These are phyloP conservation scores for Mortierella sp. DNA, from an alignment of 371 early-diverging fungal species.

Conservation along the genomic window DNA sequence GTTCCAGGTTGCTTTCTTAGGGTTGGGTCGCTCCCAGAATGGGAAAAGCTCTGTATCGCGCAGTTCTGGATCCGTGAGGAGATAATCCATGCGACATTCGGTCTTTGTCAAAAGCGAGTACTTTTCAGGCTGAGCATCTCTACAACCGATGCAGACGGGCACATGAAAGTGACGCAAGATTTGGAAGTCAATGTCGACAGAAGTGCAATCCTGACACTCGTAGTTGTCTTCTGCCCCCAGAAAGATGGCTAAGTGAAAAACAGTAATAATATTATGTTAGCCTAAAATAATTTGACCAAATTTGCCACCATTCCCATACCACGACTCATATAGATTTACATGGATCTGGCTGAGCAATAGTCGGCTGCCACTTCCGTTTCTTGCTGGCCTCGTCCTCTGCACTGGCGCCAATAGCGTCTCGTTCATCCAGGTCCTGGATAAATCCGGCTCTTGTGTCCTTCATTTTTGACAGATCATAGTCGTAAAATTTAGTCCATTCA, in stretches of 20 bases:
- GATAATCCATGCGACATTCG: conserved; percentile 82
- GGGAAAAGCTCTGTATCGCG: conserved; percentile 82
- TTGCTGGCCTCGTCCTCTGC: conserved; percentile 16
- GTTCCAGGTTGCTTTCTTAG: conserved; percentile 94
- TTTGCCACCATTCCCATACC: too few species aligned
- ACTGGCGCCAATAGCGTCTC: conserved; percentile 41
- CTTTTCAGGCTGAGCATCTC: conserved; percentile 80
- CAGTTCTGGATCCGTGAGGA: conserved; percentile 93
- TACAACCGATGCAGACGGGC: conserved; percentile 81
- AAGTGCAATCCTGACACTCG: conserved; percentile 83
- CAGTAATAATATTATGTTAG: not conserved
- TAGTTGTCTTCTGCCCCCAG: conserved; percentile 70
- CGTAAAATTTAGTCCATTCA: conserved; percentile 62
- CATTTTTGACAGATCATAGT: conserved; percentile 86
- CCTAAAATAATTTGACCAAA: too few species aligned
- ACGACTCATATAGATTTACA: conserved; percentile 57
- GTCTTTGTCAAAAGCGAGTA: conserved; percentile 96
- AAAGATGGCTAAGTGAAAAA: conserved; percentile 60
- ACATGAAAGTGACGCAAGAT: conserved; percentile 77
- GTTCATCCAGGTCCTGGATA: conserved; percentile 67
- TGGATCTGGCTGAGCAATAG: conserved; percentile 49
- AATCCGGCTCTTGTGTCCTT: conserved; percentile 89
- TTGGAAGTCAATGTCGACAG: conserved; percentile 80
- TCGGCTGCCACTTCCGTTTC: conserved; percentile 47
- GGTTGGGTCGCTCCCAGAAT: conserved; percentile 92